phyloP scores from a whole-genome alignment of 208 protist species.

The Crithidia expoeki region DNA sequence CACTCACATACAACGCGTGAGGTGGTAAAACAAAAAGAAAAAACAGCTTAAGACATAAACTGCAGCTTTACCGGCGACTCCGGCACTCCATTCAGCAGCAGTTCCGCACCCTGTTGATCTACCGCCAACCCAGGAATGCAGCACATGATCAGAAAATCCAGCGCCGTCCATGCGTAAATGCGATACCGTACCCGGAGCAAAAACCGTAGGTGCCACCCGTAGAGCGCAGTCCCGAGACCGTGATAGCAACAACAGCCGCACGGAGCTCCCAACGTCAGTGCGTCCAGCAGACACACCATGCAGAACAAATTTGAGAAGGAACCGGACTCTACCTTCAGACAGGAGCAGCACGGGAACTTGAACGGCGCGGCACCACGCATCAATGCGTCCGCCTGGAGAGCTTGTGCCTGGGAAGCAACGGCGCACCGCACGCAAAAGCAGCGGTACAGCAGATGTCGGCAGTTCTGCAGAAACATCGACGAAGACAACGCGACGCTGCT shows the following conservation, averaged over 20 bases:
- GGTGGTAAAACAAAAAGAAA: conserved; percentile 4
- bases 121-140: conserved; percentile 56
- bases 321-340: conserved; percentile 29
- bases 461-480: conserved; percentile 2
- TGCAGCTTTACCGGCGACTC: conserved; percentile 11
- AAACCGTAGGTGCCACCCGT: conserved; percentile 72
- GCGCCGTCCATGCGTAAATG: conserved; percentile 33
- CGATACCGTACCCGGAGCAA: conserved; percentile 70
- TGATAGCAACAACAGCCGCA: conserved; percentile 69
- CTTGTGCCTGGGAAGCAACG: conserved; percentile 55
- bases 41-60: conserved; percentile 29
- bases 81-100: conserved; percentile 39
- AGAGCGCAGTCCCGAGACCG: conserved; percentile 67
- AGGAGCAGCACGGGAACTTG: conserved; percentile 46
- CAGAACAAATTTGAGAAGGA: conserved; percentile 38
- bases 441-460: conserved; percentile 43
- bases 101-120: conserved; percentile 68
- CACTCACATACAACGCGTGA: background rate
- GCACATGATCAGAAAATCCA: conserved; percentile 41
- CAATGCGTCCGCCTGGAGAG: conserved; percentile 56
- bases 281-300: conserved; percentile 48
- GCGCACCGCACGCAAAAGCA: conserved; percentile 71
- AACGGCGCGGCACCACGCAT: conserved; percentile 30
- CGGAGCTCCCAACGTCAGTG: conserved; percentile 48
- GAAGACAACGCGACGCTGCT: background rate